Evolutionary conservation across 176 grass and related monocot genomes (phyloP), one percentile per base, ranked within the genome.

Genomic region (Musa beccarii): DNA sequence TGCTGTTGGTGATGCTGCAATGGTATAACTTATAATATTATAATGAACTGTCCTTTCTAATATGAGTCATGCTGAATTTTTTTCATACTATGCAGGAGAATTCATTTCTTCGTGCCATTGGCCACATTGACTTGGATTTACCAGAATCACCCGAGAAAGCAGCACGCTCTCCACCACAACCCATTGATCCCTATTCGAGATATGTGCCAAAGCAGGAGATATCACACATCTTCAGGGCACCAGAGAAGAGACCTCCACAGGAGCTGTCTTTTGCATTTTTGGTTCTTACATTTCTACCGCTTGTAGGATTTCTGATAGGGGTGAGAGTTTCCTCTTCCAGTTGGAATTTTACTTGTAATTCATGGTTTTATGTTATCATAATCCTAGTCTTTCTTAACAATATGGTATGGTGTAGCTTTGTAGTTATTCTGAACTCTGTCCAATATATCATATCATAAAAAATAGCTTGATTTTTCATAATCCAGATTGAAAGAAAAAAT

Each of bases 71-170:
- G 80, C 55, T 71, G 71, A 75, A 78, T 23, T 69, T 66, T 67
- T 49, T 72, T 24, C 62, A 57, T 59, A 6, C 34, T 78, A n/a
- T 63, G 66, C 85, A 95, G 96, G 96, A 99, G 79, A 99, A 95
- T 79, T 95, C 96, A 68, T 92, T 95, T 74, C 23, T 95, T 66
- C 75, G 55, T 76, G 68, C 81, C 54, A 84, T 95, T 81, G 96
- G 86, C 63, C 77, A 85, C 70, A 23, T 99, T 79, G 89, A 89
- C 22, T 82, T 99, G 54, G 96, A 99, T 79, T 82, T 99, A 72
- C 96, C 96, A 4, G 88, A 89, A 49, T 81, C 89, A 75, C 85
- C 91, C 54, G 96, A 99, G 78, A 99, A 95, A 76, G 86, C 89
- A 81, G 52, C 86, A 23, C 83, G 78, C 15, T 86, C 96, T 77